phyloP scores from a whole-genome alignment of 148 eudicot species.

The Pouteria glomerata region DNA sequence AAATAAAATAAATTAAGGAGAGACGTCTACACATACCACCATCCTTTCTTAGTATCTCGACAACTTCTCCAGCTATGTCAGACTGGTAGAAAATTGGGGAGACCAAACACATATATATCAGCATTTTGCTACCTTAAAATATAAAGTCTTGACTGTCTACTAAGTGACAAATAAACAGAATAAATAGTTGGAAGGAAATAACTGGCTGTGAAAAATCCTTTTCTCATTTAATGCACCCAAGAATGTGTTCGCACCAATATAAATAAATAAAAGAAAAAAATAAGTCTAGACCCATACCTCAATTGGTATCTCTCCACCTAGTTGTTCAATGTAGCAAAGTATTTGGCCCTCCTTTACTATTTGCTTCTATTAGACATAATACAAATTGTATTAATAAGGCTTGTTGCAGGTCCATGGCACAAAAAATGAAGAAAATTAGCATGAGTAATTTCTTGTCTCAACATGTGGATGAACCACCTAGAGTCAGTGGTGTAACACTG shows the following conservation, averaged over 20 bases:
- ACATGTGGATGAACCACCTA: too few species aligned
- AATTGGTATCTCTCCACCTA: conserved; percentile 71
- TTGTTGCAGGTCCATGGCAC: too few species aligned
- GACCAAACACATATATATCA: neutral
- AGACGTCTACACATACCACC: conserved; percentile 58
- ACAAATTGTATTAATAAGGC: conserved; percentile 1
- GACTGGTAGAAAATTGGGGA: conserved; percentile 51
- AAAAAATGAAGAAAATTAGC: too few species aligned
- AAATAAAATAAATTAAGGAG: neutral
- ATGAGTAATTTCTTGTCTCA: too few species aligned
- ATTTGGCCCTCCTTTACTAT: conserved; percentile 86
- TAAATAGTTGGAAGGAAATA: neutral
- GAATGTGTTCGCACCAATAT: too few species aligned
- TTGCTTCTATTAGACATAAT: conserved; percentile 52
- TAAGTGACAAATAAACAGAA: too few species aligned
- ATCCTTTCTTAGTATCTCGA: conserved; percentile 63
- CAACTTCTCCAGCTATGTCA: conserved; percentile 72
- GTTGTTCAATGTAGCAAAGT: conserved; percentile 84
- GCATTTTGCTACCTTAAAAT: neutral
- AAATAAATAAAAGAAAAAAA: too few species aligned
- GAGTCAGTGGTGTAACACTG: too few species aligned
- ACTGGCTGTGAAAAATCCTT: too few species aligned
- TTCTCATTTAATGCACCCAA: too few species aligned
- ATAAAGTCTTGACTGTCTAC: too few species aligned
- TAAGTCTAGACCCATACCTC: conserved; percentile 53